Percentiles rank a stretch among this genome's conserved stretches.
phyloP scores from a whole-genome alignment of 1,284 basidiomycete species.

The Microbotryum intermedium region DNA sequence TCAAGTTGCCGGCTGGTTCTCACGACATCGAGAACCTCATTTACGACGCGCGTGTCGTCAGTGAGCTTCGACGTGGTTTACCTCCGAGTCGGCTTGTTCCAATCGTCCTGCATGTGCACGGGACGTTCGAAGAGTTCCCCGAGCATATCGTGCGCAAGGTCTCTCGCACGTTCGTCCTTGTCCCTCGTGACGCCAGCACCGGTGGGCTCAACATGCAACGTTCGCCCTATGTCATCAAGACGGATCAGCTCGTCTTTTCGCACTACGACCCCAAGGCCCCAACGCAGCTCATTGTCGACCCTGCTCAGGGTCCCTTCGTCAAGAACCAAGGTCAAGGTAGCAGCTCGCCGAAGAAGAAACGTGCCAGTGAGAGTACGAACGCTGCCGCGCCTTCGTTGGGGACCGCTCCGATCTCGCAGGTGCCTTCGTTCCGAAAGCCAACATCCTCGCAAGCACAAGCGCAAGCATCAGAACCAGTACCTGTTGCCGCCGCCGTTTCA shows the following conservation, averaged over 20 bases:
- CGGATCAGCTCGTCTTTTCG: conserved; percentile 12
- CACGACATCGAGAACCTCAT: conserved; percentile 6
- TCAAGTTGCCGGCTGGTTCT: conserved; percentile 15
- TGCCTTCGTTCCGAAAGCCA: no score
- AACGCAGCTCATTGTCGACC: neutral
- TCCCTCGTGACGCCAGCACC: conserved; percentile 1
- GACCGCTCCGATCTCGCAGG: no score
- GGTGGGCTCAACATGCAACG: neutral
- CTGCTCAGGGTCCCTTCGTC: no score
- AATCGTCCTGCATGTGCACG: conserved; percentile 16
- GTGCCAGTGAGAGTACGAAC: no score
- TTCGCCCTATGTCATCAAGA: conserved; percentile 8
- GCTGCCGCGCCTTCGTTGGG: no score
- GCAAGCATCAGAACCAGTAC: no score
- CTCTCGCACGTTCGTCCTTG: conserved; percentile 19
- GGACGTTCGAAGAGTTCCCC: conserved; percentile 25
- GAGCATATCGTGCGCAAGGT: conserved; percentile 12
- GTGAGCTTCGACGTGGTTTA: neutral
- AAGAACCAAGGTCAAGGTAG: no score
- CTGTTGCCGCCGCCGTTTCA: no score
- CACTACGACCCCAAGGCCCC: conserved; percentile 4
- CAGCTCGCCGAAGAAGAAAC: no score
- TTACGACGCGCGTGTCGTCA: conserved; percentile 8
- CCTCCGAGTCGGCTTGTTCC: conserved; percentile 5
- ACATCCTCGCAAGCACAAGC: no score